These are phyloP conservation scores for Sclerotinia spermophila DNA, from an alignment of 2,329 filamentous ascomycete genomes.

Conservation along the genomic window DNA sequence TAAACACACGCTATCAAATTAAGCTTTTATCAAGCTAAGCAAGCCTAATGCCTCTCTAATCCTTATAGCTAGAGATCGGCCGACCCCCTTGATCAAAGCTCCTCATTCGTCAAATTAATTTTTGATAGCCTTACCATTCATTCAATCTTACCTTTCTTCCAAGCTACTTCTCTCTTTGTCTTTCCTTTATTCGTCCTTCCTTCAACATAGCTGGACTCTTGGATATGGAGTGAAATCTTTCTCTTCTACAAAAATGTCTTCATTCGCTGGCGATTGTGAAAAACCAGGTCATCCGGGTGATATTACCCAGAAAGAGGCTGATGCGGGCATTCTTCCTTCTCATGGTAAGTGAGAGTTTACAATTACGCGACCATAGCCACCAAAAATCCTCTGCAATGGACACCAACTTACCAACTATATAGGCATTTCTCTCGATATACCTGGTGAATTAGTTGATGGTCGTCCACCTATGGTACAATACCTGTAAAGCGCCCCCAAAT, in stretches of 20 bases:
- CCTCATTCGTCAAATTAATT: constrained; percentile 7
- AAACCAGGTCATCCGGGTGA: constrained; percentile 28
- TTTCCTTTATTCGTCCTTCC: constrained; percentile 1
- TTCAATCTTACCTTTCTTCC: constrained; percentile 6
- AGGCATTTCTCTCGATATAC: constrained; percentile 43
- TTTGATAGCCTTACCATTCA: constrained; percentile 10
- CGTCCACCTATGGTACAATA: constrained; percentile 40
- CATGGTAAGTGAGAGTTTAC: constrained; percentile 41
- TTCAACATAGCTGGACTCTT: constrained; percentile 3
- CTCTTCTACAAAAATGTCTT: constrained; percentile 24
- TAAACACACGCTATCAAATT: constrained; percentile 14
- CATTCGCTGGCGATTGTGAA: constrained; percentile 20
- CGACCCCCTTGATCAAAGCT: constrained; percentile 9
- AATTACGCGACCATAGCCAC: not conserved
- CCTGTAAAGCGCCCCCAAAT: constrained; percentile 28
- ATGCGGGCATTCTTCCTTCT: constrained; percentile 43
- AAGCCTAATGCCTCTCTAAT: not conserved
- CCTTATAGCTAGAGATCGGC: constrained; percentile 3
- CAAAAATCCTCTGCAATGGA: not conserved
- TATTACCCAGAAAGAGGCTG: constrained; percentile 31
- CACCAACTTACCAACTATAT: constrained; percentile 3
- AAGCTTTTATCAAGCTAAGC: constrained; percentile 15
- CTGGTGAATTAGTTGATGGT: constrained; percentile 38
- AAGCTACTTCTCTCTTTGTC: not conserved
- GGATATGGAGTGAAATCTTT: constrained; percentile 18